Evolutionary conservation across 1,139 yeast genomes (phyloP).

Genomic region (Suhomyces maxii): DNA sequence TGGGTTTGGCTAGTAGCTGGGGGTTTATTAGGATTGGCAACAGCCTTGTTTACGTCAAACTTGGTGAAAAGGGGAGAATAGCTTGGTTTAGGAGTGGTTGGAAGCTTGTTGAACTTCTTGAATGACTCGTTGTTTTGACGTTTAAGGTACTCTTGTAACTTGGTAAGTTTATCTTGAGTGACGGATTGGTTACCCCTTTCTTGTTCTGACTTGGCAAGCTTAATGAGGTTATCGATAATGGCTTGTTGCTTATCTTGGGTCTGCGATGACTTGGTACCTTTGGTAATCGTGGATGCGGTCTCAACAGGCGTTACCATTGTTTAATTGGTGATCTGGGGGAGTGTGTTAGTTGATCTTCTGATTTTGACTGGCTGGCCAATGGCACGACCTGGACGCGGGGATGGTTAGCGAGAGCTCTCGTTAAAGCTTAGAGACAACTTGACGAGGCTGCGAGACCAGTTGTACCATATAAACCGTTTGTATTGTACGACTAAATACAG

Average conservation of each 20-base stretch:
- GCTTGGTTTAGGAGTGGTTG: slow-evolving; percentile 18
- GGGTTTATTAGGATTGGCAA: slow-evolving; percentile 2
- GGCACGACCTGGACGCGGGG: background rate
- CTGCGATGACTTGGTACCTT: background rate
- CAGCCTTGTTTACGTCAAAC: slow-evolving; percentile 14
- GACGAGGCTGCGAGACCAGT: too few relatives aligned
- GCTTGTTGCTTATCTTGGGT: slow-evolving; percentile 13
- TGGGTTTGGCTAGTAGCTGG: background rate
- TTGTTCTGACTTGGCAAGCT: slow-evolving; percentile 23
- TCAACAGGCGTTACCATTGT: slow-evolving; percentile 9
- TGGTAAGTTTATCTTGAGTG: slow-evolving; percentile 22
- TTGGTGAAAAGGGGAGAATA: slow-evolving; percentile 19
- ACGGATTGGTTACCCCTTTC: slow-evolving; percentile 23
- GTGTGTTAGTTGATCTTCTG: slow-evolving; percentile 1
- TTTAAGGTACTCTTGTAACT: slow-evolving; percentile 14
- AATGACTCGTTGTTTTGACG: slow-evolving; percentile 4
- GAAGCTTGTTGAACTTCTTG: slow-evolving; percentile 10
- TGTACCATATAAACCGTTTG: too few relatives aligned
- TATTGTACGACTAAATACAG: too few relatives aligned
- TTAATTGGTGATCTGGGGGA: background rate
- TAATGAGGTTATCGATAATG: slow-evolving; percentile 20
- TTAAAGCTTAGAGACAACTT: too few relatives aligned
- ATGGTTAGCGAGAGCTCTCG: too few relatives aligned
- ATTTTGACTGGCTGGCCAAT: slow-evolving; percentile 1
- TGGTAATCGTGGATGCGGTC: background rate